Evolutionary conservation across 2,329 filamentous ascomycete species (phyloP), one percentile per base, ranked within the genome.

Genomic region (Verticillium alfalfae): DNA sequence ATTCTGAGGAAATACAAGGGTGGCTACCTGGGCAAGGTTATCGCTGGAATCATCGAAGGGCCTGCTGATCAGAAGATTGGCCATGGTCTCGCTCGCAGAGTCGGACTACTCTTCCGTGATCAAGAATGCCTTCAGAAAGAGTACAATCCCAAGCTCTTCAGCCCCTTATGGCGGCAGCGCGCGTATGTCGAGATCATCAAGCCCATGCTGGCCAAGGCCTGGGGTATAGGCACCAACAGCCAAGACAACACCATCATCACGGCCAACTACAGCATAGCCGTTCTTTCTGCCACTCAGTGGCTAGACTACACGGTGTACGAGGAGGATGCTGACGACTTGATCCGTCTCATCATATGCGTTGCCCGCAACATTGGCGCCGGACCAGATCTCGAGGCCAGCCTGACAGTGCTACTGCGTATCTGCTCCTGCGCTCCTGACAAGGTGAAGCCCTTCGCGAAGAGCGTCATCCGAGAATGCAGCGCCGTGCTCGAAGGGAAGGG

Each of bases 281-380:
- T 81, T 6, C 73, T 87, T 5, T 72, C 79, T 0, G 75, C 83
- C 56, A 72, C 84, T 8, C 79, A 76, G 63, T 78, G 84, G 67
- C 77, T 85, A 62, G 72, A 71, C 18, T 84, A 80, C 59, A 69
- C 75, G 2, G 77, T 84, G 18, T 87, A 84, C 68, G 77, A 84
- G 54, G 77, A 80, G 16, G 83, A 87, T 57, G 71, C 78, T 1
- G 75, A 75, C 4, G 70, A 72, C 37, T 74, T 86, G 6, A 71
- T 84, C 3, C 78, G 81, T 9, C 73, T 85, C 16, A 75, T 81
- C 6, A 79, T 87, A 37, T 76, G 77, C 0, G 75, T 78, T 0
- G 72, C 84, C 6, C 76, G 76, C 60, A 80, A 73, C 18, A 72
- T 78, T 9, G 72, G 75, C 4, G 64, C 72, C 13, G 76, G 76